A percentile compares a stretch with the other conserved stretches of the same genome.
Conservation (phyloP, 2,329 filamentous ascomycete species). For the Samsoniella hepiali region DNA sequence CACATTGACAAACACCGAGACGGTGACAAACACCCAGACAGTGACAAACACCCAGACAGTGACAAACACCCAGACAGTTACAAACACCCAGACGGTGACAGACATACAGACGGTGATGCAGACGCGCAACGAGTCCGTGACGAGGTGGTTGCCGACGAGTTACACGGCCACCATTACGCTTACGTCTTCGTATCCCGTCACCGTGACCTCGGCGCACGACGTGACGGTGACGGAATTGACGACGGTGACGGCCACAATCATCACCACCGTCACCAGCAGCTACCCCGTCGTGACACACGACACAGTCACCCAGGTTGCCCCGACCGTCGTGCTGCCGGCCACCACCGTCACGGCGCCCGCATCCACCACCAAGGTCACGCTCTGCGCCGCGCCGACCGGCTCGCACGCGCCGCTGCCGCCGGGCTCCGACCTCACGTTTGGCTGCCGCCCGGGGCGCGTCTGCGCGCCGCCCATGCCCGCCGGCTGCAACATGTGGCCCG, state of each 20-base stretch:
- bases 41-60: not conserved
- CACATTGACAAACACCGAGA: not conserved
- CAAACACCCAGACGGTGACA: not conserved
- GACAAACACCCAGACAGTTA: not conserved
- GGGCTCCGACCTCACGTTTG: slow-evolving; percentile 47
- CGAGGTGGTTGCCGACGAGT: slow-evolving; percentile 15
- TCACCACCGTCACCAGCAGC: slow-evolving; percentile 25
- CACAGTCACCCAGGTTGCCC: slow-evolving; percentile 31
- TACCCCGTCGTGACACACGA: slow-evolving; percentile 32
- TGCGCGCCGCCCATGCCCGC: slow-evolving; percentile 50
- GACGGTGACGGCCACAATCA: slow-evolving; percentile 16
- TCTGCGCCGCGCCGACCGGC: slow-evolving; percentile 46
- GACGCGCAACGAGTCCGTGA: slow-evolving; percentile 4
- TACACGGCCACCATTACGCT: slow-evolving; percentile 6
- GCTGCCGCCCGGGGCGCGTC: slow-evolving; percentile 50
- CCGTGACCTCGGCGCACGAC: not conserved
- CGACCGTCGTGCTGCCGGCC: slow-evolving; percentile 21
- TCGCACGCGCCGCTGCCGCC: slow-evolving; percentile 30
- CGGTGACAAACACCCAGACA: not conserved
- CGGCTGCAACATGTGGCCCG: slow-evolving; percentile 50
- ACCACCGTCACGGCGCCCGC: not conserved
- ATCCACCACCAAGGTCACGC: slow-evolving; percentile 26
- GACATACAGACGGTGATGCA: not conserved
- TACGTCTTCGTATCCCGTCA: not conserved
- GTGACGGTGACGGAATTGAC: slow-evolving; percentile 8